These are phyloP conservation scores for Rhododendron simsii DNA, from an alignment of 148 eudicot species.

Conservation along the genomic window DNA sequence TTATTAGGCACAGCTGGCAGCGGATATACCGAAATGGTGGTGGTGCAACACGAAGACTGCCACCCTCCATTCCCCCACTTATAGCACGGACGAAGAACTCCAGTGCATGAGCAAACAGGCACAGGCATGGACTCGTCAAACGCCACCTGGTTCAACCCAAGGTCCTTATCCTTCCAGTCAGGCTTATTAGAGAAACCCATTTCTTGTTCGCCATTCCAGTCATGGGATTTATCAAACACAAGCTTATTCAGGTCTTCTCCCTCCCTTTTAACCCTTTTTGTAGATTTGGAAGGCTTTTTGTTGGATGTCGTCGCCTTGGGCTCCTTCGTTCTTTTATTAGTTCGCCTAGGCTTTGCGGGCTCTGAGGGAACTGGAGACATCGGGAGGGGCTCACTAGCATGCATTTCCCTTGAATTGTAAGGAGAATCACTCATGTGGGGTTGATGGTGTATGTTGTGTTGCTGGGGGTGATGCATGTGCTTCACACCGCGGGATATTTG, in stretches of 20 bases:
- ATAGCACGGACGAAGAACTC: constrained; percentile 75
- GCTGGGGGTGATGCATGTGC: constrained; percentile 64
- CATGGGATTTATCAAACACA: constrained; percentile 43
- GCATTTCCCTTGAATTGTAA: constrained; percentile 39
- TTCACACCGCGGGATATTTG: constrained; percentile 64
- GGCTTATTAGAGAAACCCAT: constrained; percentile 41
- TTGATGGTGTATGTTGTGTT: constrained; percentile 36
- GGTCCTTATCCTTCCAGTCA: constrained; percentile 76
- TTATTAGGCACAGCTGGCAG: constrained; percentile 82
- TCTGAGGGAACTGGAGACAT: constrained; percentile 42
- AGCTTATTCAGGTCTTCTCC: constrained; percentile 52
- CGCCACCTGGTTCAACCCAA: constrained; percentile 81
- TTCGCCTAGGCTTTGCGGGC: constrained; percentile 42
- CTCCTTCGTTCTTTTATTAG: constrained; percentile 64
- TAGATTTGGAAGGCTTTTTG: constrained; percentile 46
- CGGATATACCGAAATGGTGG: constrained; percentile 75
- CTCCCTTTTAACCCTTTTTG: constrained; percentile 56
- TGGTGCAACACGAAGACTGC: constrained; percentile 98
- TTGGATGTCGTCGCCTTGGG: constrained; percentile 31
- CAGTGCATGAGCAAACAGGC: constrained; percentile 92
- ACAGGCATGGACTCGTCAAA: constrained; percentile 88
- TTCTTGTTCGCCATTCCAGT: constrained; percentile 51
- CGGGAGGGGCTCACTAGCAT: constrained; percentile 39
- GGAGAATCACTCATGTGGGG: constrained; percentile 44
- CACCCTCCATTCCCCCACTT: constrained; percentile 99